Evolutionary conservation across 768 basidiomycete genomes (phyloP), one percentile per base, ranked within the genome.

Genomic region (Suillus americanus): DNA sequence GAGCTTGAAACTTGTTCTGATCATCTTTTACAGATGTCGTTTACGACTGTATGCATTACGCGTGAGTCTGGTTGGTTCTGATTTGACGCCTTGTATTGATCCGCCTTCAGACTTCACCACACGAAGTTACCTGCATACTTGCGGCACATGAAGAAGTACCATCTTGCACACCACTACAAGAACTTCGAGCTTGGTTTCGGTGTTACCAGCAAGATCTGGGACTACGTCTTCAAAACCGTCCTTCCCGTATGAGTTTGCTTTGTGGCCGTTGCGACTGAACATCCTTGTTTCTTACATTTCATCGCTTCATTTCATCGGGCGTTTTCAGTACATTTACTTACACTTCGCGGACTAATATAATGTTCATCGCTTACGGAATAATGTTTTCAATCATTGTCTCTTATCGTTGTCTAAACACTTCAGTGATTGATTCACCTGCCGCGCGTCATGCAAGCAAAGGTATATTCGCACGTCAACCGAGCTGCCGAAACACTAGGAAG

Each of bases 131-230:
- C 95, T 3, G 80, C 88, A 41, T 97, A 98, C 79, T 75, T 99
- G 79, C 84, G 83, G 64, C 90, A 95, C 74, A 91, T 93, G 91
- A 99, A 99, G 83, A 92, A 92, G 74, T 99, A 98, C 73, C 97
- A 99, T 71, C 85, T 99, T 67, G 95, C 94, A 8, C 96, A 98
- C 73, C 97, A 98, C 76, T 97, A 97, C 82, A 97, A 97, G 79
- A 97, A 97, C 81, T 97, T 94, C 75, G 95, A 97, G 73, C 90
- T 99, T 51, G 96, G 95, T 20, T 99, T 96, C 73, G 96, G 97
- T 38, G 96, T 99, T 13, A 98, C 96, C 8, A 95, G 92, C 80
- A 98, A 97, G 81, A 80, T 98, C 46, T 99, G 97, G 97, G 97
- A 98, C 76, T 79, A 87, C 72, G 85, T 96, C 45, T 97, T 97